Percentiles rank a stretch among this genome's conserved stretches.
Conservation (phyloP, 345 rosid species). For the Salix caprea region DNA sequence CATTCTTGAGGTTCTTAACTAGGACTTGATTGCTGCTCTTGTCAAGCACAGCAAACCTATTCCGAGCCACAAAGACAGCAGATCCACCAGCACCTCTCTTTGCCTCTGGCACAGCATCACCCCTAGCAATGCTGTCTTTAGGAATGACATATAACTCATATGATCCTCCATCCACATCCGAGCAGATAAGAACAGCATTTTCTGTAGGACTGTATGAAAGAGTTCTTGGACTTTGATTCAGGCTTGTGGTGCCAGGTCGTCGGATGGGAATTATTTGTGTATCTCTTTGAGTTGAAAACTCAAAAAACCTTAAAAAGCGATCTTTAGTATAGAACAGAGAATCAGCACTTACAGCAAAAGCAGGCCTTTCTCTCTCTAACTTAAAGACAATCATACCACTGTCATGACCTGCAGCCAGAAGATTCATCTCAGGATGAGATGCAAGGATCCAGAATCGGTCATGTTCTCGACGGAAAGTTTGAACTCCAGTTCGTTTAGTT, state of each 20-base stretch:
- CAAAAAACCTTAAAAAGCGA: slow-evolving; percentile 71
- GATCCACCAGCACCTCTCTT: slow-evolving; percentile 82
- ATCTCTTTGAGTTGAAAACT: slow-evolving; percentile 70
- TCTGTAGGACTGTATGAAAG: slow-evolving; percentile 91
- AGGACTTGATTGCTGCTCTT: slow-evolving; percentile 79
- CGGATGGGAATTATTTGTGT: slow-evolving; percentile 79
- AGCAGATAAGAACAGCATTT: slow-evolving; percentile 78
- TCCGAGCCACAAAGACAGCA: slow-evolving; percentile 78
- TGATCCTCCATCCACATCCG: slow-evolving; percentile 90
- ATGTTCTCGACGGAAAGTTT: slow-evolving; percentile 94
- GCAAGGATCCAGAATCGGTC: slow-evolving; percentile 94
- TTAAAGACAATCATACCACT: slow-evolving; percentile 95
- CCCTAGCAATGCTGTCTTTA: slow-evolving; percentile 66
- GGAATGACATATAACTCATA: slow-evolving; percentile 83
- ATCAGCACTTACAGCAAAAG: slow-evolving; percentile 79
- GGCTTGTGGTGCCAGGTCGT: slow-evolving; percentile 66
- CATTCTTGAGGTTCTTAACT: slow-evolving; percentile 74
- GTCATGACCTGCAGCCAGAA: slow-evolving; percentile 97
- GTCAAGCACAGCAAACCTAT: slow-evolving; percentile 89
- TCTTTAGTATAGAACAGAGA: slow-evolving; percentile 72
- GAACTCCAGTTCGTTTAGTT: slow-evolving; percentile 83
- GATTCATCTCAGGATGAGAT: slow-evolving; percentile 91
- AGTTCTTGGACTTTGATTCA: slow-evolving; percentile 88
- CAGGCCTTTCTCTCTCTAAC: slow-evolving; percentile 93
- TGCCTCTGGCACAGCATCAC: slow-evolving; percentile 72